Evolutionary conservation across 106 monocot species (phyloP), one percentile per base, ranked within the genome.

Genomic region (Phalaenopsis aphrodite): DNA sequence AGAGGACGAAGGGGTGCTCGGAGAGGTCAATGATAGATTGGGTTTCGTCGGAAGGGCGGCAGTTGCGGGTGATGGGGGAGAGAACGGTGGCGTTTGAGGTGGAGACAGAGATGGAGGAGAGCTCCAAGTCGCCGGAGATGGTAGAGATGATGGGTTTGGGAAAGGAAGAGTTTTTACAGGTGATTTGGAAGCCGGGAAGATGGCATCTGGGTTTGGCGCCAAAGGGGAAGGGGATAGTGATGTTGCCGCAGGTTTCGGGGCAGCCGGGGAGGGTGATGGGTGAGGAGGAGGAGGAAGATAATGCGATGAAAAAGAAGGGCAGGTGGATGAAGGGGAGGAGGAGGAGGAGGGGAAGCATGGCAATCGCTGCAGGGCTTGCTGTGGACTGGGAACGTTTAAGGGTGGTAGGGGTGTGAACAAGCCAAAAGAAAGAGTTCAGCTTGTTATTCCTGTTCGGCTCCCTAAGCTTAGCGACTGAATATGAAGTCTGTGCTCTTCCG

Each of bases 171-270:
- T 43, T 71, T 21, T 14, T 74, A 38, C 41, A 74, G 17, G 74
- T 45, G 74, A 74, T 41, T 38, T 6, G 74, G 74, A 74, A 74
- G 43, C 74, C 74, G 43, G 74, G 42, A 36, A 74, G 74, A 36
- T 74, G 74, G 74, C 74, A 74, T 19, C 74, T 43, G 19, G 42
- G 43, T 45, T 74, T 15, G 42, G n/a, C 45, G 17, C 74, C 74
- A 9, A 74, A 74, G 74, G 74, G 74, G 43, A 45, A 74, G 74
- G 74, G 74, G 41, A 74, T 74, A 38, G 18, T 74, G 43, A 74
- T 10, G 74, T 74, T 74, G 74, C 74, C 74, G 9, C 74, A 74
- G 7, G 17, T 39, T 18, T 41, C 43, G 19, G 16, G 18, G 42
- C 43, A 74, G 43, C 43, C 41, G 39, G 74, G 43, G 43, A 74